Percentiles rank a stretch among this genome's conserved stretches.
Evolutionary conservation across 306 rosid species (phyloP).

Genomic region (Trichosanthes truncata): DNA sequence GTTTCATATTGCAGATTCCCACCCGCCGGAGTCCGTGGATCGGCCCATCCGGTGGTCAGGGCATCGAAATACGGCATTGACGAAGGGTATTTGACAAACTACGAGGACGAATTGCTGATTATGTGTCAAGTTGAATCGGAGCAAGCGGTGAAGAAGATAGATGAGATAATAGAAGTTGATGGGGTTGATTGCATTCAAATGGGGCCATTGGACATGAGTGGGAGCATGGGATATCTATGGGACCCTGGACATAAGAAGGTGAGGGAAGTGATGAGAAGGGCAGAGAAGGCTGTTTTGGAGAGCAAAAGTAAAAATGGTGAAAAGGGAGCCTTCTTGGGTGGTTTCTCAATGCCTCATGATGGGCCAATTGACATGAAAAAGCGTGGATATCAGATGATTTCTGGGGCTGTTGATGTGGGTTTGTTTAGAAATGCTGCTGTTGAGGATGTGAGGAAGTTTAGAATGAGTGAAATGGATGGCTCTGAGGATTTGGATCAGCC

Average conservation of each 20-base stretch:
- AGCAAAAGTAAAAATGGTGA: constrained; percentile 8
- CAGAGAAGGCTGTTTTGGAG: constrained; percentile 50
- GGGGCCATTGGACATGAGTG: constrained; percentile 86
- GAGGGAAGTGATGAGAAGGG: constrained; percentile 37
- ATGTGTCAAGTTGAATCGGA: constrained; percentile 61
- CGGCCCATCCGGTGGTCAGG: constrained; percentile 67
- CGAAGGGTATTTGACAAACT: constrained; percentile 49
- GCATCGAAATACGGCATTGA: constrained; percentile 67
- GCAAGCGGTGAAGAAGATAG: constrained; percentile 34
- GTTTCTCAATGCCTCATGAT: constrained; percentile 53
- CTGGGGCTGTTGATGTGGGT: constrained; percentile 56
- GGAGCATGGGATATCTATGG: constrained; percentile 65
- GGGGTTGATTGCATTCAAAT: constrained; percentile 78
- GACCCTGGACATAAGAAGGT: constrained; percentile 68
- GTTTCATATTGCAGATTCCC: constrained; percentile 68
- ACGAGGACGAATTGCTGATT: constrained; percentile 54
- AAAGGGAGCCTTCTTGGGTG: constrained; percentile 39
- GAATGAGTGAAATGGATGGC: constrained; percentile 22
- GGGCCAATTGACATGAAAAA: constrained; percentile 33
- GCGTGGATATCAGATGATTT: constrained; percentile 66
- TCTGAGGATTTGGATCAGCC: constrained; percentile 26
- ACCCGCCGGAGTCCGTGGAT: constrained; percentile 59
- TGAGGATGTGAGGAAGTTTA: constrained; percentile 57
- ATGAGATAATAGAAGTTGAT: constrained; percentile 51
- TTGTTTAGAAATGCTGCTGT: constrained; percentile 44